Evolutionary conservation across 768 basidiomycete genomes (phyloP), one percentile per base, ranked within the genome.

Genomic region (Pleurotus cornucopiae): DNA sequence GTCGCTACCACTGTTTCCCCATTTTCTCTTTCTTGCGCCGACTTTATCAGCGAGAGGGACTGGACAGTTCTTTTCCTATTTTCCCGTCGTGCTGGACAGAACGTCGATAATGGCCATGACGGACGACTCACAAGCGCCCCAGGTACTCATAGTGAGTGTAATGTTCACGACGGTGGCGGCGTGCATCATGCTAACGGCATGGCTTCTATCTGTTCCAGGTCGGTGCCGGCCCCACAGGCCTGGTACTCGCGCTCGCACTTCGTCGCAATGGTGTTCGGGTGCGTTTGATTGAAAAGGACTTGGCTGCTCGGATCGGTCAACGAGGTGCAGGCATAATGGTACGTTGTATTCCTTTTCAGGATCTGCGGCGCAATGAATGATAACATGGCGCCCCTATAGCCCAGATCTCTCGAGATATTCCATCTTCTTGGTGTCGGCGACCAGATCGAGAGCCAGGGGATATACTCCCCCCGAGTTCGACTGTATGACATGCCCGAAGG

Each of bases 211-310:
- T 34, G 30, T 11, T 30, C 21, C 57, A 79, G 77, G 76, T 76
- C 34, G 79, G 78, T 40, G 76, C 71, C 34, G 77, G 78, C 9
- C 77, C 78, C 6, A 71, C 76, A 38, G 78, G 80, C 41, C 67
- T 79, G 4, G 72, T 77, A 46, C 67, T 72, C 49, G 77, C 76
- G 3, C 67, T 78, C 1, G 61, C 69, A 4, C 73, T 81, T 21
- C 62, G 76, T 13, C 68, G 69, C 18, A 79, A 80, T 63, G 71
- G 74, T 4, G 65, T 82, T 14, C 70, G 77, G 7, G 74, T 83
- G 5, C 76, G 79, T 16, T 73, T 85, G 23, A 76, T 84, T 46
- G 76, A 83, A 56, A 79, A 78, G 58, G 73, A 71, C 49, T 61
- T 67, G 0, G 49, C 66, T 0, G 68, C 71, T 7, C 20, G 60